Evolutionary conservation across 2,329 filamentous ascomycete genomes (phyloP).

Genomic region (Penicillium sp.): DNA sequence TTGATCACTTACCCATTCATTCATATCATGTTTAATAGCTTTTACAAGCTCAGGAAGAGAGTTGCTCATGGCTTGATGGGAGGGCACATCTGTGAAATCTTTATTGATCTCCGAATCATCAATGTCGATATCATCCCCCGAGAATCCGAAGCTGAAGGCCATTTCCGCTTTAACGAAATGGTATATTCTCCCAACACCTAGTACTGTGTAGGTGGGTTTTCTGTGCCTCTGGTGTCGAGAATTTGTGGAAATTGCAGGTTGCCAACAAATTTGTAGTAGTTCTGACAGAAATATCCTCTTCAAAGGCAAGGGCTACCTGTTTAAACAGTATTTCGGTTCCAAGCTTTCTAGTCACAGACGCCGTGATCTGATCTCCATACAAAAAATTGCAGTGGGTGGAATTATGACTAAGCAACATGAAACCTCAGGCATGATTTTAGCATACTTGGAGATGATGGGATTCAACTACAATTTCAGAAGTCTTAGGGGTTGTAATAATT

Average conservation of each 20-base stretch:
- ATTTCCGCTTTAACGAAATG: conserved; percentile 14
- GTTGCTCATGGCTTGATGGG: conserved; percentile 7
- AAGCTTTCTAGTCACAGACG: background rate
- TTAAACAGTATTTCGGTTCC: background rate
- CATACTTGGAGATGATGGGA: background rate
- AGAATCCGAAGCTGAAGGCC: conserved; percentile 57
- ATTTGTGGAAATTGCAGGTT: background rate
- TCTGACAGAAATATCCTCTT: no score
- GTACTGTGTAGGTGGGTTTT: background rate
- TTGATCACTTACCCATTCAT: conserved; percentile 47
- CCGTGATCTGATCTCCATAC: conserved; percentile 3
- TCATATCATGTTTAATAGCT: conserved; percentile 44
- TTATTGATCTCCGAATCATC: conserved; percentile 37
- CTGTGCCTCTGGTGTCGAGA: background rate
- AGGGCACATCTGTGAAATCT: conserved; percentile 12
- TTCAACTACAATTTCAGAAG: background rate
- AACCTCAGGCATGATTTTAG: background rate
- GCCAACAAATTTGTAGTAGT: background rate
- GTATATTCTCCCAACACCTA: background rate
- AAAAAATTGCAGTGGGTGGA: conserved; percentile 18
- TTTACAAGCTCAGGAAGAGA: conserved; percentile 33
- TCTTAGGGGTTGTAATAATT: background rate
- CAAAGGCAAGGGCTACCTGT: background rate
- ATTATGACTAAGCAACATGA: conserved; percentile 15
- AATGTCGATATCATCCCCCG: conserved; percentile 57